phyloP scores from a whole-genome alignment of 2,329 filamentous ascomycete species.

The Xylaria digitata region DNA sequence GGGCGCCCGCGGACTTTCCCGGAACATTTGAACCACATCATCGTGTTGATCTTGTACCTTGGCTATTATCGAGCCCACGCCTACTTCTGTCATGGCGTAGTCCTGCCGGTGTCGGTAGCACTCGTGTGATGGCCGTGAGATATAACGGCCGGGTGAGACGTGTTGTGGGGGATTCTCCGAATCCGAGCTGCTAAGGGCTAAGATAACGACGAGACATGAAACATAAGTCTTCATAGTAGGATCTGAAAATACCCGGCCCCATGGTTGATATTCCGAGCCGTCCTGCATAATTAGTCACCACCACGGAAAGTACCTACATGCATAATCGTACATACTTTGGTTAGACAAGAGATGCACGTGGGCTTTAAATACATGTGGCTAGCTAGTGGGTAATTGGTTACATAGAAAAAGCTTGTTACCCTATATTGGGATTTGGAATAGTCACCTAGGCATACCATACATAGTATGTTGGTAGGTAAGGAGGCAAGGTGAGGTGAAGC shows the following conservation, averaged over 20 bases:
- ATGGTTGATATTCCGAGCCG: conserved; percentile 23
- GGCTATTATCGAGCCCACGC: neutral
- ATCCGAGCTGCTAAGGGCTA: conserved; percentile 11
- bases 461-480: no score
- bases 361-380: no score
- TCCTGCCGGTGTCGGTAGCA: neutral
- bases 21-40: conserved; percentile 20
- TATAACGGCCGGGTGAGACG: conserved; percentile 3
- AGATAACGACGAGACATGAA: neutral
- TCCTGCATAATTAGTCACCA: neutral
- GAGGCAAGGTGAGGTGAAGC: no score
- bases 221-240: neutral
- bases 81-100: neutral
- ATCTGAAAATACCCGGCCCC: no score
- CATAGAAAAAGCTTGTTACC: no score
- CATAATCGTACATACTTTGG: no score
- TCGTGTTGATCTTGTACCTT: conserved; percentile 17
- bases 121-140: conserved; percentile 4
- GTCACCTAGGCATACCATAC: no score
- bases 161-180: conserved; percentile 23
- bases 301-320: no score
- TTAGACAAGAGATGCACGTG: no score
- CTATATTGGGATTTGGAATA: no score
- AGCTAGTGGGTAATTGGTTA: no score
- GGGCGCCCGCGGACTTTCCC: conserved; percentile 6